Evolutionary conservation across 176 grass and related monocot genomes (phyloP).

Genomic region (Lolium rigidum): DNA sequence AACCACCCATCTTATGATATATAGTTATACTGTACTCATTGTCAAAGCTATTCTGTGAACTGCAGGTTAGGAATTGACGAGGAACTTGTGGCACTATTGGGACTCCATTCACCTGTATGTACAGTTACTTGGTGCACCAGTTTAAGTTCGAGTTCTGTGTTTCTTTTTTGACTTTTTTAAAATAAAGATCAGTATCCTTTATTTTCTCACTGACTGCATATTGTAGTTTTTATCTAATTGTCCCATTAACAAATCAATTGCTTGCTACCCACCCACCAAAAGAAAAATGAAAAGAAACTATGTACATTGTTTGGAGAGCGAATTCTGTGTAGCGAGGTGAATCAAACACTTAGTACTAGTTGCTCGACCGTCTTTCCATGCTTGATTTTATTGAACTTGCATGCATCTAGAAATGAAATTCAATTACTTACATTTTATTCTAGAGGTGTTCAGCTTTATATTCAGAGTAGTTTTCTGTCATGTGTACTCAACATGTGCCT

Average conservation of each 20-base stretch:
- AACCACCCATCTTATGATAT: too few relatives aligned
- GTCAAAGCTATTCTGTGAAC: neutral
- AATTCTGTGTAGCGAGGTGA: neutral
- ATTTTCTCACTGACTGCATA: neutral
- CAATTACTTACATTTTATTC: neutral
- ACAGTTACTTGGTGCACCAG: neutral
- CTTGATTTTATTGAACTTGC: neutral
- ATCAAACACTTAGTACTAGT: neutral
- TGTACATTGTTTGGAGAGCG: slow-evolving; percentile 5
- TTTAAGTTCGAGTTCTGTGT: neutral
- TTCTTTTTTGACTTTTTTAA: neutral
- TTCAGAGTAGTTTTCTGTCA: neutral
- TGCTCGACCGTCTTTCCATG: slow-evolving; percentile 4
- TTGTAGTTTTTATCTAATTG: neutral
- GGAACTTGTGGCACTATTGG: slow-evolving; percentile 78
- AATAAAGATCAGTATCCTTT: too few relatives aligned
- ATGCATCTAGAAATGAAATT: neutral
- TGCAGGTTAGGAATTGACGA: slow-evolving; percentile 93
- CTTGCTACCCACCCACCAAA: neutral
- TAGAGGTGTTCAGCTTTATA: neutral
- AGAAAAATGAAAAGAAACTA: neutral
- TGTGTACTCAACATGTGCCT: neutral
- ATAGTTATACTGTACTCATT: too few relatives aligned
- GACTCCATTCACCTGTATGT: slow-evolving; percentile 77
- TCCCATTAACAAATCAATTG: neutral